Evolutionary conservation across 768 basidiomycete species (phyloP).

Genomic region (Symmetrospora coprosmae): DNA sequence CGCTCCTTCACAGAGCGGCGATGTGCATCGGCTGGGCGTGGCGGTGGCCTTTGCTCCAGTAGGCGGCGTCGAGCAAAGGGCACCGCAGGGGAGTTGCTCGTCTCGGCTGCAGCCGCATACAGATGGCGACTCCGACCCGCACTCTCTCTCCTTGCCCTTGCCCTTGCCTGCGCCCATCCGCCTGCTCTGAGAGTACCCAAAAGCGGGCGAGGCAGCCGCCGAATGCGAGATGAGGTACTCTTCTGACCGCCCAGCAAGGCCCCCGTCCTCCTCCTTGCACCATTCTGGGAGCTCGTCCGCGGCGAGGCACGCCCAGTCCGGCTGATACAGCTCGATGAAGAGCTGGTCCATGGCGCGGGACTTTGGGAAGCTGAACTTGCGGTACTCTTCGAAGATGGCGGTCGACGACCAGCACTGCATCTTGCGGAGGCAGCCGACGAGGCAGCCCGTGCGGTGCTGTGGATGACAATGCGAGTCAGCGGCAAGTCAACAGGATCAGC

Average conservation of each 20-base stretch:
- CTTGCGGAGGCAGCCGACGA: conserved; percentile 39
- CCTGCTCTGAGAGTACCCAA: too few species aligned
- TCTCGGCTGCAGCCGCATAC: too few species aligned
- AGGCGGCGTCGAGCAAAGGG: too few species aligned
- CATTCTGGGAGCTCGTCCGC: not conserved
- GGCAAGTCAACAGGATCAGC: not conserved
- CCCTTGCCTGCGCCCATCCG: too few species aligned
- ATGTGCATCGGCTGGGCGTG: too few species aligned
- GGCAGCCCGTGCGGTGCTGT: conserved; percentile 40
- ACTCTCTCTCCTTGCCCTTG: too few species aligned
- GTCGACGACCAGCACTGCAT: conserved; percentile 37
- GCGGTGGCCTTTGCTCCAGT: too few species aligned
- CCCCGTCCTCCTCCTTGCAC: conserved; percentile 15
- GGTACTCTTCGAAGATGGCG: conserved; percentile 35
- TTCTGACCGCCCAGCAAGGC: not conserved
- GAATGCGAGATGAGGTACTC: too few species aligned
- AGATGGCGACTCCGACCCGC: too few species aligned
- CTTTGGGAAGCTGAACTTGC: conserved; percentile 38
- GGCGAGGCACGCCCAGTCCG: conserved; percentile 12
- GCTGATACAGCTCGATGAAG: conserved; percentile 39
- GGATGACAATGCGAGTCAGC: not conserved
- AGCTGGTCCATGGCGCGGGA: conserved; percentile 38
- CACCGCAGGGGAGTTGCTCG: too few species aligned
- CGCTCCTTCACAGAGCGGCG: too few species aligned
- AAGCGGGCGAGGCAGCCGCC: too few species aligned